These are phyloP conservation scores for Phytophthora kernoviae DNA, from an alignment of 352 stramenopile genomes.

Conservation along the genomic window DNA sequence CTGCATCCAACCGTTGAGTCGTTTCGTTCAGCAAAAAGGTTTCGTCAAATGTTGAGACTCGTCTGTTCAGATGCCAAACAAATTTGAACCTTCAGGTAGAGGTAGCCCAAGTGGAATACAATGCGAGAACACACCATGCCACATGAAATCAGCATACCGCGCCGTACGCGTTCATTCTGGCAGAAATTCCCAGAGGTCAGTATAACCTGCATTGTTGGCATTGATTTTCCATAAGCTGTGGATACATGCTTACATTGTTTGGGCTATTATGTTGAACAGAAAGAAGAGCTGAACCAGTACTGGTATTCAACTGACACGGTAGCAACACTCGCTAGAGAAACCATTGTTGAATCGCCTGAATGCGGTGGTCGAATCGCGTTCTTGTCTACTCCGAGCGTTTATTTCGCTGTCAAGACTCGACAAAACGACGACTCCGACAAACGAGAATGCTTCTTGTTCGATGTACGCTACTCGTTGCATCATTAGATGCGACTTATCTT, in stretches of 20 bases:
- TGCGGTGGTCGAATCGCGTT: constrained; percentile 77
- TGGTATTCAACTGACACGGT: constrained; percentile 94
- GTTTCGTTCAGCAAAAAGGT: constrained; percentile 4
- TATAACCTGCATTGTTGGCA: background rate
- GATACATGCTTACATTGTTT: background rate
- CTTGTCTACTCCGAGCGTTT: constrained; percentile 94
- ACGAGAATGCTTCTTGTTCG: constrained; percentile 84
- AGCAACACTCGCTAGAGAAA: constrained; percentile 67
- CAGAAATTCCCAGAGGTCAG: constrained; percentile 69
- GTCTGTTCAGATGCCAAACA: constrained; percentile 17
- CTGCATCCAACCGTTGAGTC: background rate
- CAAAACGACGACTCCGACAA: constrained; percentile 15
- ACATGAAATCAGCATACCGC: constrained; percentile 3
- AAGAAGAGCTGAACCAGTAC: constrained; percentile 96
- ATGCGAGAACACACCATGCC: constrained; percentile 14
- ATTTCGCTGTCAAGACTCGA: constrained; percentile 84
- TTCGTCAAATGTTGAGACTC: constrained; percentile 4
- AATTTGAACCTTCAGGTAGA: constrained; percentile 3
- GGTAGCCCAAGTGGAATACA: background rate
- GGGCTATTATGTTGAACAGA: constrained; percentile 44
- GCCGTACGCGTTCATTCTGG: constrained; percentile 55
- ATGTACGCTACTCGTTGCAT: constrained; percentile 54
- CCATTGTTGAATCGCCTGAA: constrained; percentile 53
- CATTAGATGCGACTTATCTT: constrained; percentile 2
- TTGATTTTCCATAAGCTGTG: background rate